Evolutionary conservation across 2,329 filamentous ascomycete genomes (phyloP).

Genomic region (Verticillium isaacii): DNA sequence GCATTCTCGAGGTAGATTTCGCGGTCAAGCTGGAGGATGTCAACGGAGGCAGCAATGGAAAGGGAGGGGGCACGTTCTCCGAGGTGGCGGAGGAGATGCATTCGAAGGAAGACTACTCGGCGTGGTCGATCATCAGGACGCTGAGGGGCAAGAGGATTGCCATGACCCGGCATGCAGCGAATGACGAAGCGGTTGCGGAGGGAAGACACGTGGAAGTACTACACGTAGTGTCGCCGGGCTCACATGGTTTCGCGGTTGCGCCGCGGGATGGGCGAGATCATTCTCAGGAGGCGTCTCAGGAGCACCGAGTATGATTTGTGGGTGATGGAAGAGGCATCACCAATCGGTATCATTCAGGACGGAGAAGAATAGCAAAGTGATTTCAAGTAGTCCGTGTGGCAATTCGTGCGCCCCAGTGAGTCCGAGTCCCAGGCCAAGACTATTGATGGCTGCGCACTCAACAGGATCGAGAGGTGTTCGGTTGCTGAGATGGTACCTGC

Average conservation of each 20-base stretch:
- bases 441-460: not conserved
- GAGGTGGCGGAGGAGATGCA: not conserved
- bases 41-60: not conserved
- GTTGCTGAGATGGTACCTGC: not conserved
- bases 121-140: not conserved
- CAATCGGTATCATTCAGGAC: not conserved
- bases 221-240: not conserved
- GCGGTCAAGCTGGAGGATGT: slow-evolving; percentile 1
- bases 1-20: slow-evolving; percentile 6
- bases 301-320: not conserved
- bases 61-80: not conserved
- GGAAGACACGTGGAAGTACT: not conserved
- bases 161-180: not conserved
- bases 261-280: not conserved
- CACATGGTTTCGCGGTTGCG: not conserved
- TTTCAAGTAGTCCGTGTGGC: not conserved
- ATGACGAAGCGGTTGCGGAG: not conserved
- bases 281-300: not conserved
- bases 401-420: too few relatives aligned
- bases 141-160: not conserved
- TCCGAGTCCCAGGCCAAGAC: not conserved
- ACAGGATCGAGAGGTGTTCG: not conserved
- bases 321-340: not conserved
- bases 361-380: not conserved
- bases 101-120: not conserved